These are phyloP conservation scores for Scytalidium sp. DNA, from an alignment of 2,329 filamentous ascomycete genomes.

Conservation along the genomic window DNA sequence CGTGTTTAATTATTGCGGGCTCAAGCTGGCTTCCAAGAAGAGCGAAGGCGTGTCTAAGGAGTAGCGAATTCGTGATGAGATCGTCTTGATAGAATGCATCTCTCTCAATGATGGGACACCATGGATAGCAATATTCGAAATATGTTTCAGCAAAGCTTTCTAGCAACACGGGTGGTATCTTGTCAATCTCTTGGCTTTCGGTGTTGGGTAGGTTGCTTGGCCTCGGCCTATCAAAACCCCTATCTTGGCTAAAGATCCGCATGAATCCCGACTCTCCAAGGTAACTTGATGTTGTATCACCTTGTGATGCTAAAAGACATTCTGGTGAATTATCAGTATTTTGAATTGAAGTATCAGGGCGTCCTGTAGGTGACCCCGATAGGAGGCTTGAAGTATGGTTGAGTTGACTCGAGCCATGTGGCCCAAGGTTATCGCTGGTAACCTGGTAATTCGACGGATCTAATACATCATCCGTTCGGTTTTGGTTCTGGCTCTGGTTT, in stretches of 20 bases:
- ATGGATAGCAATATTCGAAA: conserved; percentile 38
- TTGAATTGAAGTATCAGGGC: too few species aligned
- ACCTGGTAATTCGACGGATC: too few species aligned
- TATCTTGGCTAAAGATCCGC: conserved; percentile 21
- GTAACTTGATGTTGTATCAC: conserved; percentile 7
- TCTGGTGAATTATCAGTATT: too few species aligned
- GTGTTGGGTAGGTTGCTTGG: too few species aligned
- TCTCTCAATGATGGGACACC: conserved; percentile 38
- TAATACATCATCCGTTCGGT: too few species aligned
- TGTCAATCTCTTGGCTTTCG: conserved; percentile 4
- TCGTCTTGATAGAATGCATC: conserved; percentile 27
- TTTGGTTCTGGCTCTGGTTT: too few species aligned
- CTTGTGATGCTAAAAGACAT: neutral
- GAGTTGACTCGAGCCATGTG: too few species aligned
- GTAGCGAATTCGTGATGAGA: conserved; percentile 29
- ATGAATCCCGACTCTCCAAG: conserved; percentile 28
- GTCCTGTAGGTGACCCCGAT: too few species aligned
- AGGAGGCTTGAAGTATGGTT: too few species aligned
- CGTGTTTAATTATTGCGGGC: conserved; percentile 37
- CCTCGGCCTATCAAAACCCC: conserved; percentile 3
- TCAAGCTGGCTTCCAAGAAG: conserved; percentile 38
- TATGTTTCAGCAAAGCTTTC: conserved; percentile 41
- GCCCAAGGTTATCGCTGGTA: too few species aligned
- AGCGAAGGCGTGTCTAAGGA: conserved; percentile 36
- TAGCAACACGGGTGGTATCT: conserved; percentile 27